These are phyloP conservation scores for Aspergillus aculeatinus DNA, from an alignment of 2,329 filamentous ascomycete species.

Conservation along the genomic window DNA sequence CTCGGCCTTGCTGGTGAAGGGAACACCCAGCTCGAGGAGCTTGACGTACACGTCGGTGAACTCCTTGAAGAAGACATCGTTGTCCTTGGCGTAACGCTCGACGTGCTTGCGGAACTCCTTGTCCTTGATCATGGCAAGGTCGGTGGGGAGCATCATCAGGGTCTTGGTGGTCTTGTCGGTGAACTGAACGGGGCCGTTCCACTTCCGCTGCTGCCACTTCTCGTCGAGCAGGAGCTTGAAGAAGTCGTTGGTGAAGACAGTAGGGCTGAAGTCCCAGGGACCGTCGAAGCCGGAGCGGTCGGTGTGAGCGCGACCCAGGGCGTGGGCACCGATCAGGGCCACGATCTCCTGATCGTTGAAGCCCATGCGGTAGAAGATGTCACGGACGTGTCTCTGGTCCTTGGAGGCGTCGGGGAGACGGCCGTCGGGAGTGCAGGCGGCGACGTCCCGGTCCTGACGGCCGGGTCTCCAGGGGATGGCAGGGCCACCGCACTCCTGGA, in stretches of 20 bases:
- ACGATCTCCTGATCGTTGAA: constrained; percentile 98
- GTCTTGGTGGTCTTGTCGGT: constrained; percentile 83
- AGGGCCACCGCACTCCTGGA: constrained; percentile 95
- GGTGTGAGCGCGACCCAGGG: constrained; percentile 83
- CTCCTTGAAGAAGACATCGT: constrained; percentile 89
- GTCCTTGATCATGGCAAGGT: constrained; percentile 84
- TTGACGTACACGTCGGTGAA: constrained; percentile 76
- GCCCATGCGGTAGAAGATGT: constrained; percentile 95
- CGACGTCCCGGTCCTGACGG: constrained; percentile 73
- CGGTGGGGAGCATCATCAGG: constrained; percentile 96
- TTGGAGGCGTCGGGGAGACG: constrained; percentile 81
- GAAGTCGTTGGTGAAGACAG: constrained; percentile 91
- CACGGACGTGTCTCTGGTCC: constrained; percentile 76
- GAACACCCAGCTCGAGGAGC: constrained; percentile 92
- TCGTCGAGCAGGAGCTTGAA: constrained; percentile 83
- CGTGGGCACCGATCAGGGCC: constrained; percentile 80
- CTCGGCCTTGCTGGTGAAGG: constrained; percentile 69
- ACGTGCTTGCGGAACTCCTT: constrained; percentile 79
- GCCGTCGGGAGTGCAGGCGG: constrained; percentile 89
- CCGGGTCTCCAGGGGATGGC: constrained; percentile 85
- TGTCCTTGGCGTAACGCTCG: constrained; percentile 87
- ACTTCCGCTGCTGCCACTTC: constrained; percentile 91
- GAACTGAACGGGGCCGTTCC: constrained; percentile 87
- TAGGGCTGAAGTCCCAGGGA: constrained; percentile 90
- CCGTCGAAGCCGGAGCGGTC: constrained; percentile 86